These are phyloP conservation scores for Candida smagusa DNA, from an alignment of 1,139 yeast genomes.

Conservation along the genomic window DNA sequence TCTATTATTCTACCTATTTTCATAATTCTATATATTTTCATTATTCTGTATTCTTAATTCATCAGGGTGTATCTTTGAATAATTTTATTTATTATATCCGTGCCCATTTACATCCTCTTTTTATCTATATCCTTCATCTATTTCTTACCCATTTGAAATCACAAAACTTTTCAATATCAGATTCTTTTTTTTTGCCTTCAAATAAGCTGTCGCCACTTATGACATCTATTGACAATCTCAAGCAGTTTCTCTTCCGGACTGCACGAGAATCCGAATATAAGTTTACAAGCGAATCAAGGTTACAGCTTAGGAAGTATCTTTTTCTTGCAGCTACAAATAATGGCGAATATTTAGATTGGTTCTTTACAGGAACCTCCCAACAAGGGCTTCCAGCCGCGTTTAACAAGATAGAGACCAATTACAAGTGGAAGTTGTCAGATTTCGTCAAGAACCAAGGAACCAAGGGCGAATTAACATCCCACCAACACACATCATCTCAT, in stretches of 20 bases:
- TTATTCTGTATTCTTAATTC: too few relatives aligned
- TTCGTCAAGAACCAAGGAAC: slow-evolving; percentile 27
- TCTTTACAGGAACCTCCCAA: slow-evolving; percentile 42
- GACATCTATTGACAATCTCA: slow-evolving; percentile 7
- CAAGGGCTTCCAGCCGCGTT: slow-evolving; percentile 6
- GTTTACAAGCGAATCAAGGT: slow-evolving; percentile 32
- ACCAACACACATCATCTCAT: slow-evolving; percentile 46
- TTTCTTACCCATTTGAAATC: too few relatives aligned
- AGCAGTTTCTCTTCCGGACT: slow-evolving; percentile 30
- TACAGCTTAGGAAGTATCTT: slow-evolving; percentile 47
- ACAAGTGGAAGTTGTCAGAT: slow-evolving; percentile 33
- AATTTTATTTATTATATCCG: too few relatives aligned
- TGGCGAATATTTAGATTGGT: slow-evolving; percentile 47
- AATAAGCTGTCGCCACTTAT: too few relatives aligned
- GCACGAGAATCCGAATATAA: slow-evolving; percentile 35
- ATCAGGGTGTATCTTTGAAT: too few relatives aligned
- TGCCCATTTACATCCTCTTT: too few relatives aligned
- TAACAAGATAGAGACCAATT: slow-evolving; percentile 29
- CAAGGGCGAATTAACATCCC: slow-evolving; percentile 13
- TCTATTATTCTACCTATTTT: too few relatives aligned
- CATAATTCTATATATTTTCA: too few relatives aligned
- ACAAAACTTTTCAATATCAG: too few relatives aligned
- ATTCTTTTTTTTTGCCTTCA: too few relatives aligned
- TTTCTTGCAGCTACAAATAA: slow-evolving; percentile 48
- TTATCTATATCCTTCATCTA: too few relatives aligned